Percentiles rank a stretch among this genome's conserved stretches.
Evolutionary conservation across 176 grass and related monocot species (phyloP).

Genomic region (Bothriochloa decipiens): DNA sequence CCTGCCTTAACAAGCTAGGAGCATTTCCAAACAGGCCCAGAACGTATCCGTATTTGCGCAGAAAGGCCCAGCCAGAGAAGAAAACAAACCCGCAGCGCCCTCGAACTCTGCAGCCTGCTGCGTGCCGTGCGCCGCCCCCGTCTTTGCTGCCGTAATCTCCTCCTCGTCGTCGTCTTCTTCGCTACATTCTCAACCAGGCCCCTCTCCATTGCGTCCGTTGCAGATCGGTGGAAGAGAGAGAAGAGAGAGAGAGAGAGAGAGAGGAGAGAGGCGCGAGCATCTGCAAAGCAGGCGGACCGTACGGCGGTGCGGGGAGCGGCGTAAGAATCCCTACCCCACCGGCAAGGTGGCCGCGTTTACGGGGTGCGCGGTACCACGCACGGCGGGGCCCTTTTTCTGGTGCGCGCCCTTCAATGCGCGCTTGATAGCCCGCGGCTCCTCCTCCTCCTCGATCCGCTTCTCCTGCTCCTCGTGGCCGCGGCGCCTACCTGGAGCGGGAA

Average conservation of each 20-base stretch:
- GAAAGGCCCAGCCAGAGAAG: not conserved
- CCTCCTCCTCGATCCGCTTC: constrained; percentile 3
- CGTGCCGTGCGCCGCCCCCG: not conserved
- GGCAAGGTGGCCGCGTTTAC: constrained; percentile 31
- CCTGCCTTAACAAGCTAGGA: not conserved
- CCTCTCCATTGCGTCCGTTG: not conserved
- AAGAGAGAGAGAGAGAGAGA: not conserved
- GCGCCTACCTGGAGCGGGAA: not conserved
- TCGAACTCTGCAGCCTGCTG: not conserved
- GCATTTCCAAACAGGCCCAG: not conserved
- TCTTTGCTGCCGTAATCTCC: not conserved
- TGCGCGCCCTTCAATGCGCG: constrained; percentile 39
- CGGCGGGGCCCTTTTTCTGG: constrained; percentile 27
- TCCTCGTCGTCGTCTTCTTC: not conserved
- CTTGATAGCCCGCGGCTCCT: constrained; percentile 2
- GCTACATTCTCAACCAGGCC: constrained; percentile 8
- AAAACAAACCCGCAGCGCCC: not conserved
- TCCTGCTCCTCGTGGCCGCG: not conserved
- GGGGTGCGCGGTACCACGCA: constrained; percentile 35
- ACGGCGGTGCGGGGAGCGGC: not conserved
- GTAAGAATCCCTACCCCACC: constrained; percentile 34
- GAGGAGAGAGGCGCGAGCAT: not conserved
- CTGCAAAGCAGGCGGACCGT: not conserved
- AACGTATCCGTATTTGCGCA: not conserved
- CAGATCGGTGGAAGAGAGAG: not conserved